Conservation (phyloP, 169 alveolate species). For the Cryptosporidium ubiquitum region DNA sequence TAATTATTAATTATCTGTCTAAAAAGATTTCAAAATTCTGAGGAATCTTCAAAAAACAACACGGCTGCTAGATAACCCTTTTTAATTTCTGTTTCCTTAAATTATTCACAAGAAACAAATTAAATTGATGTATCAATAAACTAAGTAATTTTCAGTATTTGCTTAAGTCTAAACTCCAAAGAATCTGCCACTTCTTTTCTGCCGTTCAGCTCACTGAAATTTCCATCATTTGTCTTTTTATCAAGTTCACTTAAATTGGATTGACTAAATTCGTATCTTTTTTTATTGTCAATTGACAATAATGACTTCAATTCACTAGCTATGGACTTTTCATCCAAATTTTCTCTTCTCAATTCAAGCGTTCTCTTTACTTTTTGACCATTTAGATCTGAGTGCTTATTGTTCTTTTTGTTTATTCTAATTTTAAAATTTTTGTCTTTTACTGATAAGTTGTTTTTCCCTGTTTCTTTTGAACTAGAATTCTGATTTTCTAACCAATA, state of each 20-base stretch:
- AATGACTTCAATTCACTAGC: not conserved
- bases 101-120: not conserved
- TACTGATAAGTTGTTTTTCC: not conserved
- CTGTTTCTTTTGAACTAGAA: not conserved
- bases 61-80: not conserved
- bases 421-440: not conserved
- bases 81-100: too few relatives aligned
- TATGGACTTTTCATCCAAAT: not conserved
- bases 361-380: not conserved
- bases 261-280: not conserved
- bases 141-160: constrained; percentile 1
- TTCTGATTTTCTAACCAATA: constrained; percentile 1
- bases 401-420: not conserved
- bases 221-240: not conserved
- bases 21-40: too few relatives aligned
- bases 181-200: not conserved
- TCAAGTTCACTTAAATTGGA: not conserved
- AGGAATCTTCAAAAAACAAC: not conserved
- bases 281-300: not conserved
- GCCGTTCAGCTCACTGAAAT: not conserved
- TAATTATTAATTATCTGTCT: too few relatives aligned
- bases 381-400: not conserved
- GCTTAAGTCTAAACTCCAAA: constrained; percentile 12
- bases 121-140: not conserved
- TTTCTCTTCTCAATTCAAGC: not conserved